A percentile compares a stretch with the other conserved stretches of the same genome.
These are phyloP conservation scores for Fusarium abutilonis DNA, from an alignment of 2,329 filamentous ascomycete species.

Conservation along the genomic window DNA sequence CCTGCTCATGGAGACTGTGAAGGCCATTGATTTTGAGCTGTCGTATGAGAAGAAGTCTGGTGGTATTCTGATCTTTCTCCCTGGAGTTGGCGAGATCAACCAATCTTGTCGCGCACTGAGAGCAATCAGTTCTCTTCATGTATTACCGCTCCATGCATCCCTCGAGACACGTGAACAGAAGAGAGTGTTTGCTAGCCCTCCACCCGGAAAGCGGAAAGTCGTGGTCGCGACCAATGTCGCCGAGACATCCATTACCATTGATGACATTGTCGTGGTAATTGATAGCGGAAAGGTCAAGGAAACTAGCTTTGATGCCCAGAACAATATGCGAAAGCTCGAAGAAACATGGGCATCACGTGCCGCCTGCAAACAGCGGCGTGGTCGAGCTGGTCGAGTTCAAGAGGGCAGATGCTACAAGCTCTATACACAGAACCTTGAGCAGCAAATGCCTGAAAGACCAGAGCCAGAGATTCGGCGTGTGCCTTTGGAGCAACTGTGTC, in stretches of 20 bases:
- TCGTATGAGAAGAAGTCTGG: slow-evolving; percentile 70
- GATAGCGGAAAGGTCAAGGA: slow-evolving; percentile 97
- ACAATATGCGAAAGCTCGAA: slow-evolving; percentile 92
- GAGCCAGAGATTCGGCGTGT: slow-evolving; percentile 95
- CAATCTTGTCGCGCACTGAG: slow-evolving; percentile 80
- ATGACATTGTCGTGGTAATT: slow-evolving; percentile 95
- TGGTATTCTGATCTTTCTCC: slow-evolving; percentile 94
- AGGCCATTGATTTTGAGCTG: slow-evolving; percentile 82
- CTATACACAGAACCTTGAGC: slow-evolving; percentile 86
- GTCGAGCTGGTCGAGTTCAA: slow-evolving; percentile 91
- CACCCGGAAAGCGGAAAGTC: slow-evolving; percentile 85
- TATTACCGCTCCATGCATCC: slow-evolving; percentile 90
- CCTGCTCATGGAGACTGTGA: slow-evolving; percentile 81
- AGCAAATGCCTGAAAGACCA: slow-evolving; percentile 85
- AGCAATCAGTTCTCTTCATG: slow-evolving; percentile 71
- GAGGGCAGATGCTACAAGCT: slow-evolving; percentile 95
- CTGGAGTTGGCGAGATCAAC: slow-evolving; percentile 91
- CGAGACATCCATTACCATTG: slow-evolving; percentile 98
- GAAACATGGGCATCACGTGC: slow-evolving; percentile 96
- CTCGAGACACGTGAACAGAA: slow-evolving; percentile 89
- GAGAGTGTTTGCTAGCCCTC: slow-evolving; percentile 81
- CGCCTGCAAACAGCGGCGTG: slow-evolving; percentile 92
- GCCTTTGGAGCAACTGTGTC: slow-evolving; percentile 90
- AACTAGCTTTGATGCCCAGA: slow-evolving; percentile 89
- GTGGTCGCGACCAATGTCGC: slow-evolving; percentile 97